Base-by-base conservation (phyloP, 305 asterid genomes). In the Coffea humblotiana region DNA sequence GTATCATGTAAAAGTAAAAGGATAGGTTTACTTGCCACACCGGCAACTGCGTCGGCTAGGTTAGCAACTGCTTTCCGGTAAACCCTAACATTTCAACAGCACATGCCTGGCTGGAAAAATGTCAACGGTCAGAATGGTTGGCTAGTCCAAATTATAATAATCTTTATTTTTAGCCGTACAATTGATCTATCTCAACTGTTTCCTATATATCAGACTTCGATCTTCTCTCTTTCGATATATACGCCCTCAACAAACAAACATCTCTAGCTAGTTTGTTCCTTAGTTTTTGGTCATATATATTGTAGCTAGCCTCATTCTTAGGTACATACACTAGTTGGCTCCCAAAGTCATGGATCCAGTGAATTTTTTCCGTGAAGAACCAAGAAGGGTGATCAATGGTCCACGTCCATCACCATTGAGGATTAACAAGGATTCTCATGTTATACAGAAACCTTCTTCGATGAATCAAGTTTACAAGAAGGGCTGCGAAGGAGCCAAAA, bases 391-490 rank as follows among this genome's bases (percentile, higher is more conserved):
- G 67, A 82, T 87, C 72, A 84, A 88, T 78, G 89, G 90, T 48
- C 85, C 88, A 21, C 89, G 88, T 74, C 88, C 97, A 11, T 71
- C 78, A 37, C 87, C 91, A 18, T 82, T 92, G 81, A 83, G 81
- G 37, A 75, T 91, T 80, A 81, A 54, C 77, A 88, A 82, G 69
- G 87, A 83, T 3, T 91, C 94, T 0, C 92, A 80, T 79, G 54
- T n/a, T 43, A 88, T 91, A 21, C 87, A 86, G n/a, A 91, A 90
- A 63, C 77, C 82, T 1, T 79, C 85, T 47, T 48, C 80, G 14
- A 35, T 66, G 3, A 2, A 25, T 21, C 6, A 14, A 21, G 27
- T 65, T 60, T 60, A 7, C 13, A 16, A 25, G 47, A 56, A 52
- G 21, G 21, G 10, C 78, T 8, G 19, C 48, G 23, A 77, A 37